Evolutionary conservation across 2,329 filamentous ascomycete species (phyloP).

Genomic region (Alternaria viburni): DNA sequence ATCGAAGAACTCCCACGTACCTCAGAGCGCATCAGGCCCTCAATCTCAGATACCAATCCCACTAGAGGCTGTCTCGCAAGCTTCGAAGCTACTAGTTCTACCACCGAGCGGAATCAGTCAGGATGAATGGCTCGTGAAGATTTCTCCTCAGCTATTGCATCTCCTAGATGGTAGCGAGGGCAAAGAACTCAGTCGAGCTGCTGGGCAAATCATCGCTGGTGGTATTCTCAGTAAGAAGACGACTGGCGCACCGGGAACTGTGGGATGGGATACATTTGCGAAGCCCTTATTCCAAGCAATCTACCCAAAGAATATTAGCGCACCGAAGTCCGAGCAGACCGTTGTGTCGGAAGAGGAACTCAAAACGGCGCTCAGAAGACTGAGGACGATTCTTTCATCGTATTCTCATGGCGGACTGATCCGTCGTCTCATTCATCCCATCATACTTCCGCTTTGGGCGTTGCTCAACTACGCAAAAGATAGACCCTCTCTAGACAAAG

Average conservation of each 20-base stretch:
- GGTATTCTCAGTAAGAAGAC: constrained; percentile 70
- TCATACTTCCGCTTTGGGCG: constrained; percentile 69
- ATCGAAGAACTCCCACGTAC: constrained; percentile 52
- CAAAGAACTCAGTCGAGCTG: constrained; percentile 63
- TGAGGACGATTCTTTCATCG: constrained; percentile 64
- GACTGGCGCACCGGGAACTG: constrained; percentile 66
- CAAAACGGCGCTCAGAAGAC: constrained; percentile 59
- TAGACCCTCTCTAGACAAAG: constrained; percentile 30
- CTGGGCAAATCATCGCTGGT: constrained; percentile 68
- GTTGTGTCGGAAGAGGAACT: constrained; percentile 60
- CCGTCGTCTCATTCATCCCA: constrained; percentile 64
- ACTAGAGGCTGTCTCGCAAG: constrained; percentile 70
- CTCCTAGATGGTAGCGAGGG: constrained; percentile 68
- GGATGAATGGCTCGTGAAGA: constrained; percentile 65
- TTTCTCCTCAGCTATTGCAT: constrained; percentile 66
- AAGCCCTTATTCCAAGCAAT: constrained; percentile 63
- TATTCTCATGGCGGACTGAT: constrained; percentile 72
- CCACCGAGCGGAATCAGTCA: constrained; percentile 63
- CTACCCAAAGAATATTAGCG: constrained; percentile 48
- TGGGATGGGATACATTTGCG: constrained; percentile 68
- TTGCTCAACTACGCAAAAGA: constrained; percentile 60
- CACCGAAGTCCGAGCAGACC: constrained; percentile 46
- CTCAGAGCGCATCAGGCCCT: constrained; percentile 29
- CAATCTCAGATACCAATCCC: constrained; percentile 65
- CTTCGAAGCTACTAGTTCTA: constrained; percentile 65